Conservation (phyloP, 148 eudicot genomes). For the Rhododendron kiyosumense region DNA sequence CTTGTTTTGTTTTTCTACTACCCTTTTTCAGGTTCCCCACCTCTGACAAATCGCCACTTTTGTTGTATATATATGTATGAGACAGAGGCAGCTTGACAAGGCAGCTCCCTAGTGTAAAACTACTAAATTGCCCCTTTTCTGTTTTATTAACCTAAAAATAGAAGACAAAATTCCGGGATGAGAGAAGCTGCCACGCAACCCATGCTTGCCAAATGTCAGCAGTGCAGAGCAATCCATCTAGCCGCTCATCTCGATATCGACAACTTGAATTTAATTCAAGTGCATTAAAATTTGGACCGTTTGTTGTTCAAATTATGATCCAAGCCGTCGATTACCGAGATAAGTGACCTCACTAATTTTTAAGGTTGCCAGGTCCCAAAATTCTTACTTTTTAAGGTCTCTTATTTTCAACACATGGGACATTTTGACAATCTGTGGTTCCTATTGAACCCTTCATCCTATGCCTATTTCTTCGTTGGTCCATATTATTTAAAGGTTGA, state of each 20-base stretch:
- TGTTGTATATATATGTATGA: neutral
- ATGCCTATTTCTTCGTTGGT: neutral
- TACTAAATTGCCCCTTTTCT: constrained; percentile 13
- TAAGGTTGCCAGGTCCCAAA: too few species aligned
- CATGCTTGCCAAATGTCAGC: too few species aligned
- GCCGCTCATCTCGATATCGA: too few species aligned
- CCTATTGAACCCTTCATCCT: neutral
- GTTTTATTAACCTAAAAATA: neutral
- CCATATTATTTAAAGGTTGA: neutral
- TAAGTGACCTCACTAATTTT: too few species aligned
- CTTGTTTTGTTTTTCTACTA: neutral
- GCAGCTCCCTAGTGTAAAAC: neutral
- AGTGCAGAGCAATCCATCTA: too few species aligned
- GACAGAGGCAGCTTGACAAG: neutral
- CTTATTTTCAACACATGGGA: neutral
- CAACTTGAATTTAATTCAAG: too few species aligned
- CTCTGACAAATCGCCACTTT: neutral
- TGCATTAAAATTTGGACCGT: too few species aligned
- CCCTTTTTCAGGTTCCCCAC: neutral
- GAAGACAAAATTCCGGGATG: neutral
- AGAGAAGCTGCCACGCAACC: too few species aligned
- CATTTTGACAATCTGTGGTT: neutral
- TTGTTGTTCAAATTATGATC: too few species aligned
- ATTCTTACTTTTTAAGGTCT: neutral
- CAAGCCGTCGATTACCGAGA: too few species aligned